A percentile compares a stretch with the other conserved stretches of the same genome.
Evolutionary conservation across 371 early-diverging fungal genomes (phyloP).

Genomic region (Apophysomyces variabilis): DNA sequence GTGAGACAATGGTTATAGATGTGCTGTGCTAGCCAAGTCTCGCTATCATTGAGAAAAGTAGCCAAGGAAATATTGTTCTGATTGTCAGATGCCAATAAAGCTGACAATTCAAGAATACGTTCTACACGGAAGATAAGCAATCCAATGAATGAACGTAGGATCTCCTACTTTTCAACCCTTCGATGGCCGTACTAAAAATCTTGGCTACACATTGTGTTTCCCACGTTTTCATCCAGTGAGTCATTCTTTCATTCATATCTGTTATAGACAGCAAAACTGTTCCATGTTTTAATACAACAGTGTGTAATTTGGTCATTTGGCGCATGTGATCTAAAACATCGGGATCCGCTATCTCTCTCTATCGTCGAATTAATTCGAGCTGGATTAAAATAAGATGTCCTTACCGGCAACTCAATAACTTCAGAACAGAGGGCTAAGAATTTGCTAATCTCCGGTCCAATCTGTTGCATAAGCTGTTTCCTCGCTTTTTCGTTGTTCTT

Average conservation of each 20-base stretch:
- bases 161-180: conserved; percentile 30
- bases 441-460: conserved; percentile 24
- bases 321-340: conserved; percentile 21
- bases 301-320: conserved; percentile 20
- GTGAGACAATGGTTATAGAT: conserved; percentile 15
- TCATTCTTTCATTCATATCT: conserved; percentile 26
- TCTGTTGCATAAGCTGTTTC: conserved; percentile 23
- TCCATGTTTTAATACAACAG: conserved; percentile 15
- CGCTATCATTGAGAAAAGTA: conserved; percentile 43
- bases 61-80: conserved; percentile 18
- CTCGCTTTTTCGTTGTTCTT: conserved; percentile 29
- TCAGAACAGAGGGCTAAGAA: conserved; percentile 24
- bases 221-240: conserved; percentile 26
- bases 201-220: conserved; percentile 30
- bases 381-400: background rate
- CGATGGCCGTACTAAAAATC: conserved; percentile 21
- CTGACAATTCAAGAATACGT: conserved; percentile 20
- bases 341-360: background rate
- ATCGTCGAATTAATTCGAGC: background rate
- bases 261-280: conserved; percentile 20
- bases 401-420: conserved; percentile 28
- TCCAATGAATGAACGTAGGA: background rate
- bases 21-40: conserved; percentile 37
- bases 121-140: conserved; percentile 13
- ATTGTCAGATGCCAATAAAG: background rate